Evolutionary conservation across 2,329 filamentous ascomycete genomes (phyloP), one percentile per base, ranked within the genome.

Genomic region (Zymoseptoria ardabiliae): DNA sequence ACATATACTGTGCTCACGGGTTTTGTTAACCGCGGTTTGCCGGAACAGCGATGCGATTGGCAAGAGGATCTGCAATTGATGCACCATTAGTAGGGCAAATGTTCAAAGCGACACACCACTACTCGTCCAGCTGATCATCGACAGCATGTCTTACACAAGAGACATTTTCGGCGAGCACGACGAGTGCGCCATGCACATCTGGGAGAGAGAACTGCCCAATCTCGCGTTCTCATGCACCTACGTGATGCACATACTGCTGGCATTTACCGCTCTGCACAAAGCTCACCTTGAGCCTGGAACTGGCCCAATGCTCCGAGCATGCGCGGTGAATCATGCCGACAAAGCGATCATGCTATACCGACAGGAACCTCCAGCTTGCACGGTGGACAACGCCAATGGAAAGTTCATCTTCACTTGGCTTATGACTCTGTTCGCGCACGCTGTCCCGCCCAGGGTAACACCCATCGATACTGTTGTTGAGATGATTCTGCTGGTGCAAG

Each of bases 171-270:
- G 63, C 5, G 68, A 70, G 50, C 58, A 61, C 53, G 58, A 62
- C 23, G 63, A 63, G 9, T 58, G 58, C 17, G 57, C 67, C 3
- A 54, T 67, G 17, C 63, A 61, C 9, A 64, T 71, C 53, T 71
- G 69, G 69, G 65, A 68, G 49, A 57, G 65, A 13, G 67, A 68
- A 41, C 57, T 66, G 41, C 68, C 69, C 6, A 66, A 63, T 23
- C 58, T 70, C 10, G 69, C 69, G 1, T 69, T 70, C 57, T 53
- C 41, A 3, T 63, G 62, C 28, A 64, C 69, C 13, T 68, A 71
- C 58, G 64, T 68, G 20, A 65, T 71, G 66, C 67, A 71, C 53
- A 66, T 59, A 21, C 54, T 71, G n/a, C 65, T 71, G 5, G 69
- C 65, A 2, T 67, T 71, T 58, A 59, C 64, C 2, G 69, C 69